These are phyloP conservation scores for Annulohypoxylon nitens DNA, from an alignment of 495 filamentous ascomycete species.

Conservation along the genomic window DNA sequence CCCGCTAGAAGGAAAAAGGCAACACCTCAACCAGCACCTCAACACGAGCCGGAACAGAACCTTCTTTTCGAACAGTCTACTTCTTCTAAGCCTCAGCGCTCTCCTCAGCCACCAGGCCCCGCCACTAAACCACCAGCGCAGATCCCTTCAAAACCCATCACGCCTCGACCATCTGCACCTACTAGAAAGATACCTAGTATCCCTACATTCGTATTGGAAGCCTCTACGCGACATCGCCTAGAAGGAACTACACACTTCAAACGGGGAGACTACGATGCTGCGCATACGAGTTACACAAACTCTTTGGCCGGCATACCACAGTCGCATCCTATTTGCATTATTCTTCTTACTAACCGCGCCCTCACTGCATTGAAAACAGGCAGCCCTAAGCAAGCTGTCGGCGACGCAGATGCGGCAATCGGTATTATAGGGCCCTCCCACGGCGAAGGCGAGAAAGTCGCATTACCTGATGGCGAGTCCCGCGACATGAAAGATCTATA, in stretches of 20 bases:
- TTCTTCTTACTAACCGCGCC: conserved; percentile 91
- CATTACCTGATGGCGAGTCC: conserved; percentile 66
- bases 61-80: conserved; percentile 65
- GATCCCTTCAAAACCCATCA: conserved; percentile 44
- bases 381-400: conserved; percentile 84
- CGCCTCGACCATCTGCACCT: conserved; percentile 50
- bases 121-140: conserved; percentile 25
- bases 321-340: conserved; percentile 85
- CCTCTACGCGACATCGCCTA: conserved; percentile 79
- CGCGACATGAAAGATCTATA: conserved; percentile 95
- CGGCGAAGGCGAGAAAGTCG: conserved; percentile 83
- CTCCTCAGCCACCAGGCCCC: conserved; percentile 28
- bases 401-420: conserved; percentile 86
- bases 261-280: conserved; percentile 88
- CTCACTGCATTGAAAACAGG: conserved; percentile 90
- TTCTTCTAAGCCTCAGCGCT: conserved; percentile 37
- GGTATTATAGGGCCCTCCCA: conserved; percentile 80
- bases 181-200: conserved; percentile 71
- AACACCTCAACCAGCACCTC: conserved; percentile 58
- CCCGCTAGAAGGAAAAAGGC: conserved; percentile 83
- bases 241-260: conserved; percentile 91
- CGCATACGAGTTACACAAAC: conserved; percentile 82
- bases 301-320: conserved; percentile 80
- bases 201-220: conserved; percentile 74
- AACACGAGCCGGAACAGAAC: conserved; percentile 66